Base-by-base conservation (phyloP, 306 rosid species). In the Lupinus albus region DNA sequence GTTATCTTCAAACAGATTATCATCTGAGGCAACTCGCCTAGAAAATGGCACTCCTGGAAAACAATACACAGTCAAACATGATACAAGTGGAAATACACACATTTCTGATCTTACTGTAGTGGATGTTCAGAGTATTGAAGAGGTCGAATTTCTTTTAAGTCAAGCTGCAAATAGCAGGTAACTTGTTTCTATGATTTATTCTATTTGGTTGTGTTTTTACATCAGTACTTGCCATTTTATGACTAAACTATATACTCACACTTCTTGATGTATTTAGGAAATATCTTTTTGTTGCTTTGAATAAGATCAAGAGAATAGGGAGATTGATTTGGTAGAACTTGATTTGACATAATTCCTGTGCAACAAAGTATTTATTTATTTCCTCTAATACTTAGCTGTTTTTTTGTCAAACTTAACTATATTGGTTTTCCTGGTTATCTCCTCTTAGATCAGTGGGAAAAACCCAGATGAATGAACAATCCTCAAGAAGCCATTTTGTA, bases 401-500 rank as follows among this genome's bases (percentile, higher is more conserved):
- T 32, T 32, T 7, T 25, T 47, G 61, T 61, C 38, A n/a, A 76
- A 64, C 25, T 39, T 67, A 56, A 18, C 60, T 52, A 12, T n/a
- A 20, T 60, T 28, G 57, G 36, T 64, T 68, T 57, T 67, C 61
- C 36, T 64, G 13, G 41, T 47, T 59, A 0, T 74, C 64, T 70
- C 38, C 64, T 38, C 56, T 69, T 67, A 93, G 99, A 74, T 88
- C 99, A 20, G 97, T 93, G 64, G 99, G 99, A 41, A 93, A 86
- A 82, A 93, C 99, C 70, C 99, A 90, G 79, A 90, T 90, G 96
- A 93, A 93, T 61, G 99, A 93, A 78, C 89, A 90, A 70, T 93
- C 99, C 54, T 93, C 99, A 41, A 85, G 99, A 82, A 93, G 99
- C 73, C 99, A 93, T 69, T 93, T 93, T 76, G 99, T 93, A 64